These are phyloP conservation scores for Claviceps sp. DNA, from an alignment of 2,329 filamentous ascomycete species.

Conservation along the genomic window DNA sequence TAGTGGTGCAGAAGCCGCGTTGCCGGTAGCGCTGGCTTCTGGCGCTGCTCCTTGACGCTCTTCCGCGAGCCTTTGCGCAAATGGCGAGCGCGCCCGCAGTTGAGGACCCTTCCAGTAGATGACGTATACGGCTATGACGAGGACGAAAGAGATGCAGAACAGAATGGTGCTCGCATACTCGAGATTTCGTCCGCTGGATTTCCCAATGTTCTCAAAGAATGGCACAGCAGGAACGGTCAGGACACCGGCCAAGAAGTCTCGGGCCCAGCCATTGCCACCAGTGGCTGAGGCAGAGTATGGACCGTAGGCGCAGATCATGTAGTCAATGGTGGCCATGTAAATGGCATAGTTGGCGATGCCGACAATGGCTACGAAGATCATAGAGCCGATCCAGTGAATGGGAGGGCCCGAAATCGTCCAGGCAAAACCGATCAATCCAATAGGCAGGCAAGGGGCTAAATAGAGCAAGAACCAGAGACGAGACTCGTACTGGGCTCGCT, in stretches of 20 bases:
- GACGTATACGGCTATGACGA: constrained; percentile 50
- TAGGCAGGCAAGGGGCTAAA: constrained; percentile 44
- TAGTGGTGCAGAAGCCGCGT: constrained; percentile 10
- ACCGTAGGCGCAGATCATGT: constrained; percentile 64
- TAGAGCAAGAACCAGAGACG: constrained; percentile 53
- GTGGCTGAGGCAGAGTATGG: constrained; percentile 62
- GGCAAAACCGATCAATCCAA: constrained; percentile 58
- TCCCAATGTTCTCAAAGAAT: constrained; percentile 45
- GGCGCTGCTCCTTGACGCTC: constrained; percentile 19
- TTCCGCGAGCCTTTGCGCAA: constrained; percentile 47
- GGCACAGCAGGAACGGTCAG: constrained; percentile 55
- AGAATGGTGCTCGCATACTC: constrained; percentile 52
- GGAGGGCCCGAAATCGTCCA: constrained; percentile 52
- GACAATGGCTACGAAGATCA: constrained; percentile 51
- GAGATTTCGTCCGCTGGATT: constrained; percentile 32
- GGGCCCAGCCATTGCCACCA: constrained; percentile 60
- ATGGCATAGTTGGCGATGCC: constrained; percentile 63
- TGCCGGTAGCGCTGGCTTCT: constrained; percentile 16
- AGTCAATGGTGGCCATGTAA: constrained; percentile 67
- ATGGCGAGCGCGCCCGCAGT: constrained; percentile 47
- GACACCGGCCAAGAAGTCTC: constrained; percentile 61
- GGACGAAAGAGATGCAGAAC: constrained; percentile 44
- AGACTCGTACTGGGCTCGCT: constrained; percentile 54
- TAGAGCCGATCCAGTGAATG: constrained; percentile 54
- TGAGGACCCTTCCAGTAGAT: constrained; percentile 52